phyloP scores from a whole-genome alignment of 1,139 yeast genomes.

The Yamadazyma epiphylla region DNA sequence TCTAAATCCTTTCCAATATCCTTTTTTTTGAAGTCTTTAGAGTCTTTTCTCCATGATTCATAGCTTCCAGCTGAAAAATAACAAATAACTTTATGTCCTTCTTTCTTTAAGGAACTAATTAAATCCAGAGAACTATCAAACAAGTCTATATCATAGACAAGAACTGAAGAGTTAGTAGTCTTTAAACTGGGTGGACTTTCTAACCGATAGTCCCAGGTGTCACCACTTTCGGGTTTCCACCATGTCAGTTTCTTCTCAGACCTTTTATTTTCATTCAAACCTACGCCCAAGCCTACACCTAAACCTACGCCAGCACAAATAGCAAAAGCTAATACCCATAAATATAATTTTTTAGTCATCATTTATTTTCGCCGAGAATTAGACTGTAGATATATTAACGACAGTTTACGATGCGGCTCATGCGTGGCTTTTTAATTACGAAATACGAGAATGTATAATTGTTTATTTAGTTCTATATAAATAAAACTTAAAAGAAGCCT shows the following conservation, averaged over 20 bases:
- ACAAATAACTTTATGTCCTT: conserved; percentile 17
- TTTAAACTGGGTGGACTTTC: conserved; percentile 3
- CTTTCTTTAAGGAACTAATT: conserved; percentile 12
- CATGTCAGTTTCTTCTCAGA: too few relatives aligned
- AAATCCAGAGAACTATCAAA: conserved; percentile 11
- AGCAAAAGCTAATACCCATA: too few relatives aligned
- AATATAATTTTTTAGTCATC: too few relatives aligned
- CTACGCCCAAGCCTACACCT: too few relatives aligned
- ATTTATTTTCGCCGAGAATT: too few relatives aligned
- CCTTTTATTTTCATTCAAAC: too few relatives aligned
- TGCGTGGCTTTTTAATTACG: too few relatives aligned
- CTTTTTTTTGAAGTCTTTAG: conserved; percentile 7
- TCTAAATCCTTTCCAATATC: conserved; percentile 18
- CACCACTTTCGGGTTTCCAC: conserved; percentile 2
- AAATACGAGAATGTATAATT: too few relatives aligned
- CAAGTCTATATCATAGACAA: conserved; percentile 14
- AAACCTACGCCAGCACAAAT: too few relatives aligned
- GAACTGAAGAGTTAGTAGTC: conserved; percentile 2
- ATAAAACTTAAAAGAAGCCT: conserved; percentile 57
- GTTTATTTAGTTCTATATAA: too few relatives aligned
- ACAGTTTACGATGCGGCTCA: too few relatives aligned
- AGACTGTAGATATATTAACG: too few relatives aligned
- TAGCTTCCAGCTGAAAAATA: conserved; percentile 23
- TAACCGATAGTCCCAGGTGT: conserved; percentile 15
- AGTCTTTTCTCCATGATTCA: conserved; percentile 20